Evolutionary conservation across 176 grass and related monocot genomes (phyloP), one percentile per base, ranked within the genome.

Genomic region (Carex pumila): DNA sequence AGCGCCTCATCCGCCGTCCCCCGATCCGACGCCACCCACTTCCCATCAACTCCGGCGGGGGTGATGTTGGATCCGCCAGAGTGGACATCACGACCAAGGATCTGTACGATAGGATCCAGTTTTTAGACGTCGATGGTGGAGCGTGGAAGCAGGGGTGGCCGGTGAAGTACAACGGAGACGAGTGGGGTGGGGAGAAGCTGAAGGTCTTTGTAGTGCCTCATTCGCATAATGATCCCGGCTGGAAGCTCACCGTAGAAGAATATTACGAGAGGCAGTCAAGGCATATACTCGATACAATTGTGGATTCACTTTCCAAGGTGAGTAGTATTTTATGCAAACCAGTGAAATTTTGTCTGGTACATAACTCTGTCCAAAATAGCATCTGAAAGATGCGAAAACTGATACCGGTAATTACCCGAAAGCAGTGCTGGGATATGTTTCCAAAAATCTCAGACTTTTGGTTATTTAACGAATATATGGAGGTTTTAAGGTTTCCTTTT

Each of bases 121-220:
- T 98, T 81, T n/a, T 21, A 13, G 96, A 98, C 80, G 59, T 59
- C 22, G 93, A 98, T 69, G 96, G 96, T 39, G 96, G 96, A 53
- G 86, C 95, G 11, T 95, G 96, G 96, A 98, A 95, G 89, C 96
- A 98, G 80, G 93, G 96, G 1, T 98, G 96, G 93, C 71, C 92
- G 25, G 96, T 98, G 69, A 32, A 80, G 63, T 98, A 95, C 88
- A 63, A 61, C 49, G 93, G 96, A 15, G 10, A 93, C 55, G 96
- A 98, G 87, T 98, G 93, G 96, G 55, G 95, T 77, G 3, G 30
- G 30, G 93, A 98, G 93, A 98, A 95, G 84, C 89, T 98, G 55
- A 98, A 98, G 88, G 93, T 98, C 32, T 98, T 98, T 36, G 96
- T 98, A 47, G 96, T 90, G 74, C 96, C 96, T 32, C 96, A 98